These are phyloP conservation scores for Rhodotorula sp. DNA, from an alignment of 1,284 basidiomycete species.

Conservation along the genomic window DNA sequence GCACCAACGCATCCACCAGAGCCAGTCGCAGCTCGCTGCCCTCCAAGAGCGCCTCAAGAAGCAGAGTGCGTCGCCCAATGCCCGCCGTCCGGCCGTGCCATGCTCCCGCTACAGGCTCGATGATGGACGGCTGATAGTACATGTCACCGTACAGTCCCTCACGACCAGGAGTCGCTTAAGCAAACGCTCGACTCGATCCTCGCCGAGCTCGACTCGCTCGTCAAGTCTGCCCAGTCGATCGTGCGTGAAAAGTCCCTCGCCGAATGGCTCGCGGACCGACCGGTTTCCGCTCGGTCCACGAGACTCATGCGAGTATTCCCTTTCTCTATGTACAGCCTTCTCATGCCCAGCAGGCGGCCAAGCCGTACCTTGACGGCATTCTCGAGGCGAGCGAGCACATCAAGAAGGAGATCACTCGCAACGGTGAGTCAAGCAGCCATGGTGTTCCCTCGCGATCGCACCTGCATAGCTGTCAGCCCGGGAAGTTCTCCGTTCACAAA, in stretches of 20 bases:
- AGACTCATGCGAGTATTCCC: accelerated
- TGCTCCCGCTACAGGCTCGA: background rate
- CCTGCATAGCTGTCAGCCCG: background rate
- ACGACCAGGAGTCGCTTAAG: slow-evolving; percentile 27
- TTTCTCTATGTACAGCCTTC: slow-evolving; percentile 20
- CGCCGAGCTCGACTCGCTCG: slow-evolving; percentile 30
- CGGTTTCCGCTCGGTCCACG: background rate
- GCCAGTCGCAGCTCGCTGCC: slow-evolving; percentile 23
- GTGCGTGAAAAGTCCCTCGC: slow-evolving; percentile 6
- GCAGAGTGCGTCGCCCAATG: slow-evolving; percentile 13
- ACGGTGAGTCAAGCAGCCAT: slow-evolving; percentile 10
- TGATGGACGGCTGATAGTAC: too few relatives aligned
- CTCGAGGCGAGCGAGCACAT: slow-evolving; percentile 25
- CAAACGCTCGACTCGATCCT: slow-evolving; percentile 21
- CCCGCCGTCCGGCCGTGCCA: too few relatives aligned
- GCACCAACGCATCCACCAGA: slow-evolving; percentile 19
- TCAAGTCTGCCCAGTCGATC: slow-evolving; percentile 26
- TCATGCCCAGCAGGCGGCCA: slow-evolving; percentile 27
- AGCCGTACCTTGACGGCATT: slow-evolving; percentile 27
- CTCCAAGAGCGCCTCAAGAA: slow-evolving; percentile 36
- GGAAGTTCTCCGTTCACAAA: background rate
- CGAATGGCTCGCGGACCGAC: too few relatives aligned
- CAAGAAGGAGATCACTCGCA: slow-evolving; percentile 24
- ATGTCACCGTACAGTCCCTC: slow-evolving; percentile 18
- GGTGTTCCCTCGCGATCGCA: background rate